Conservation (phyloP, 495 filamentous ascomycete species). For the Delitschia confertaspora region DNA sequence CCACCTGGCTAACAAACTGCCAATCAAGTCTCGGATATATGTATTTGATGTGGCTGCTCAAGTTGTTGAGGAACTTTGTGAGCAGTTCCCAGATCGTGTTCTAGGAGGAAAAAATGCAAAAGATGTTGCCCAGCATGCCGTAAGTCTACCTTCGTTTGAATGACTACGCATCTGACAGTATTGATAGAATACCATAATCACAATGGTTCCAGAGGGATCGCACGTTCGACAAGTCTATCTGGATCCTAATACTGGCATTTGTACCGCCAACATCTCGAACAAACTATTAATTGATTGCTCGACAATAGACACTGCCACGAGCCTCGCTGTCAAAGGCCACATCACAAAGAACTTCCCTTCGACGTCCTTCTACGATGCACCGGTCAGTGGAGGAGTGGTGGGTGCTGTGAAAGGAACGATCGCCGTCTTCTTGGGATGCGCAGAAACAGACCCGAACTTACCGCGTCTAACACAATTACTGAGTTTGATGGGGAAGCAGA, state of each 20-base stretch:
- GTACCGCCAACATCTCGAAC: conserved; percentile 27
- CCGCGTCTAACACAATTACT: conserved; percentile 32
- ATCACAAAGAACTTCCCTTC: conserved; percentile 29
- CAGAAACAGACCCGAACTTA: conserved; percentile 32
- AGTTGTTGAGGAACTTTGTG: conserved; percentile 33
- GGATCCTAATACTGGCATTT: conserved; percentile 32
- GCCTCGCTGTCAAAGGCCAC: conserved; percentile 33
- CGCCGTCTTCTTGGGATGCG: conserved; percentile 42
- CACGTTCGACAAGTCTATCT: conserved; percentile 37
- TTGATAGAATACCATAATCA: conserved; percentile 32
- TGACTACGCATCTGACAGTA: background rate
- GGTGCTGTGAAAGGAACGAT: conserved; percentile 43
- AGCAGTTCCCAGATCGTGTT: conserved; percentile 29
- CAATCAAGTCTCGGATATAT: conserved; percentile 27
- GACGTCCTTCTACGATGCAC: conserved; percentile 38
- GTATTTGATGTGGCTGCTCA: conserved; percentile 37
- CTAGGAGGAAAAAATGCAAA: conserved; percentile 29
- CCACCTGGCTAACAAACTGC: conserved; percentile 38
- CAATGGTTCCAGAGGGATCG: conserved; percentile 36
- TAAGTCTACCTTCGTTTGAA: conserved; percentile 24
- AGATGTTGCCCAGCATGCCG: conserved; percentile 39
- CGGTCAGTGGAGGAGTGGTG: conserved; percentile 41
- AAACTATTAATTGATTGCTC: conserved; percentile 40
- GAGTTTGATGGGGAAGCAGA: conserved; percentile 39
- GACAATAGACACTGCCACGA: conserved; percentile 40